Base-by-base conservation (phyloP, 2,329 filamentous ascomycete genomes). In the Colletotrichum kahawae region DNA sequence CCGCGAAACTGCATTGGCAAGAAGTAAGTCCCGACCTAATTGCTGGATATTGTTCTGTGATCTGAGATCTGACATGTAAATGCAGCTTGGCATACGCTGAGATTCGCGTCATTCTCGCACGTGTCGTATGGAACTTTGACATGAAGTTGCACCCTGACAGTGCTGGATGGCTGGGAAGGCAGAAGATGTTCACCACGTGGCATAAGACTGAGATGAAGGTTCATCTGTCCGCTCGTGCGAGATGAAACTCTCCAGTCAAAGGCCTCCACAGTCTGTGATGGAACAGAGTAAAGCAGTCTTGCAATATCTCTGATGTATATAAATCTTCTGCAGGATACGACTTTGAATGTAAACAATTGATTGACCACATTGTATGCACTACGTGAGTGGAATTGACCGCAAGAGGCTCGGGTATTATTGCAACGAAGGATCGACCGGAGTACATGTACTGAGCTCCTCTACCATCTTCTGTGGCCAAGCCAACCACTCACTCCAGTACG, bases 1-100 rank as follows among this genome's bases (percentile, higher is more conserved):
- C 85, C 88, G 7, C 81, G 88, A 3, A 88, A 89, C 60, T 90
- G 88, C 73, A 82, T 90, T 29, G 89, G 88, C 3, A 83, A 83
- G 75, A 89, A 89, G 86, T 87, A 80, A 80, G 86, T 82, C 1
- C 5, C 14, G n/a, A 10, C 7, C 13, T 16, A 7, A 16, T 5
- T 7, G 4, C 21, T 12, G 5, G 6, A 13, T 12, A 8, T 24
- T 7, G 6, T 9, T 13, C 14, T 51, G 24, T 4, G 7, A 27
- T 48, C 10, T 24, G 6, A 7, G 29, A 24, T 59, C 16, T 59
- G 10, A 29, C 74, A 13, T 56, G 8, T 2, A 9, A 2, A 4
- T 7, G 7, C 18, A 67, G 59, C 21, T 29, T 76, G 56, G 71
- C 73, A 1, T 73, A 72, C 18, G 73, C 73, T 24, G 73, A 76